Evolutionary conservation across 1,284 basidiomycete genomes (phyloP).

Genomic region (Cryptococcus neoformans): DNA sequence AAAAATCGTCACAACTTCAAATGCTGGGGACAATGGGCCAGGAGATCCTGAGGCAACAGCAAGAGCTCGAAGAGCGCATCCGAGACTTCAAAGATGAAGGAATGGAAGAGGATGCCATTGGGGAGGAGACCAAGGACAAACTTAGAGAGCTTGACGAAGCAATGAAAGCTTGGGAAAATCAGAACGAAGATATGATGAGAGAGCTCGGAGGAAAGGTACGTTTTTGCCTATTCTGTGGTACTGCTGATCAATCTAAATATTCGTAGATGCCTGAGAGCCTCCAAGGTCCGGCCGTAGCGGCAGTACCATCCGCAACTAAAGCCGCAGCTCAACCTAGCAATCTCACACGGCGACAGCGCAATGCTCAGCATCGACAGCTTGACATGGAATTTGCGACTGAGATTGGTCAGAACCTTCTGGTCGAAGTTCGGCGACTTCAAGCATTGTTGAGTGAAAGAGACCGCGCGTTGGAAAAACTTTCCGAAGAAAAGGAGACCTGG

Average conservation of each 20-base stretch:
- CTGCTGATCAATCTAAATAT: neutral
- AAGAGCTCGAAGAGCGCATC: constrained; percentile 84
- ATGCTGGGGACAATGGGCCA: constrained; percentile 86
- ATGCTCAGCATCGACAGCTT: constrained; percentile 49
- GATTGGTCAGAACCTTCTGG: constrained; percentile 84
- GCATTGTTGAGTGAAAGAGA: constrained; percentile 82
- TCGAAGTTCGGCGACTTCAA: constrained; percentile 83
- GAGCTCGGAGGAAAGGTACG: constrained; percentile 60
- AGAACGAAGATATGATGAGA: constrained; percentile 74
- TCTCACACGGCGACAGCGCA: constrained; percentile 48
- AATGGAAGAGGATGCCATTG: constrained; percentile 51
- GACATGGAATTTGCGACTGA: constrained; percentile 86
- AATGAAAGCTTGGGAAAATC: constrained; percentile 72
- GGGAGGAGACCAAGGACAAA: constrained; percentile 61
- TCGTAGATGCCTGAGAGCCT: constrained; percentile 11
- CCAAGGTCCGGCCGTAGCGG: constrained; percentile 1
- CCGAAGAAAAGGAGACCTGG: constrained; percentile 74
- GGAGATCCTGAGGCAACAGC: constrained; percentile 83
- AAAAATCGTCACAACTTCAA: constrained; percentile 84
- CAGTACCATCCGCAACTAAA: constrained; percentile 10
- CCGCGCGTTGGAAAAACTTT: constrained; percentile 78
- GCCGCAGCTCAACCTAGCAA: constrained; percentile 30
- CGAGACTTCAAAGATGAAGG: constrained; percentile 67
- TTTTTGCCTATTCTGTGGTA: constrained; percentile 10
- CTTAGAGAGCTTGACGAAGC: constrained; percentile 75